Evolutionary conservation across 2,329 filamentous ascomycete species (phyloP).

Genomic region (Didymosphaeria variabile): DNA sequence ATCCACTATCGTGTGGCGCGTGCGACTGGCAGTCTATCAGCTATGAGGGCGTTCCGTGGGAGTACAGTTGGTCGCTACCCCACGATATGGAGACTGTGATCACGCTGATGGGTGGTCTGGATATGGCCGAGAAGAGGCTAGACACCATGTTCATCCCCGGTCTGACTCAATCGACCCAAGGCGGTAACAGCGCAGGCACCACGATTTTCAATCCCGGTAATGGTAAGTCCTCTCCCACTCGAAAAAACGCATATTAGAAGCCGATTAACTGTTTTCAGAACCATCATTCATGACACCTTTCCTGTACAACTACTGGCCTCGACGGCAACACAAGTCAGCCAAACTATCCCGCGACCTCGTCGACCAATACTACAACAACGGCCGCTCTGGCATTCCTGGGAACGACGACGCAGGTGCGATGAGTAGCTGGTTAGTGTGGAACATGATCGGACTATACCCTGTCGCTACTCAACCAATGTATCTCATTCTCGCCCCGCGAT

Average conservation of each 20-base stretch:
- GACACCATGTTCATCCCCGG: conserved; percentile 52
- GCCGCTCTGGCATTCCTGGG: conserved; percentile 47
- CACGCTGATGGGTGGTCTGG: too few relatives aligned
- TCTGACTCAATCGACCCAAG: conserved; percentile 31
- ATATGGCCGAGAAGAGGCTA: conserved; percentile 47
- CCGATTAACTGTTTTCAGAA: background rate
- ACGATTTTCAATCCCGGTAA: conserved; percentile 59
- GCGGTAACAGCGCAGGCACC: conserved; percentile 23
- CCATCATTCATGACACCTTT: background rate
- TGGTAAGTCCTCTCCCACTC: background rate
- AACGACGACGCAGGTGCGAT: conserved; percentile 55
- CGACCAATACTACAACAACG: conserved; percentile 43
- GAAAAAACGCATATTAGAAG: background rate
- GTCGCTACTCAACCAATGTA: conserved; percentile 54
- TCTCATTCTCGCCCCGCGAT: conserved; percentile 49
- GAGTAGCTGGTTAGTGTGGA: conserved; percentile 57
- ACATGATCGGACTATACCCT: conserved; percentile 55
- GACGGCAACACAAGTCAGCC: conserved; percentile 20
- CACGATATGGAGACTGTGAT: too few relatives aligned
- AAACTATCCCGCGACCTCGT: conserved; percentile 39
- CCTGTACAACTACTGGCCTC: conserved; percentile 22
- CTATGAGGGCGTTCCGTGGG: too few relatives aligned
- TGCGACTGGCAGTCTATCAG: too few relatives aligned
- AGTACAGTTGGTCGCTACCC: too few relatives aligned
- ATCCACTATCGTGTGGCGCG: too few relatives aligned